Evolutionary conservation across 2,329 filamentous ascomycete species (phyloP).

Genomic region (Diaporthe destruens): DNA sequence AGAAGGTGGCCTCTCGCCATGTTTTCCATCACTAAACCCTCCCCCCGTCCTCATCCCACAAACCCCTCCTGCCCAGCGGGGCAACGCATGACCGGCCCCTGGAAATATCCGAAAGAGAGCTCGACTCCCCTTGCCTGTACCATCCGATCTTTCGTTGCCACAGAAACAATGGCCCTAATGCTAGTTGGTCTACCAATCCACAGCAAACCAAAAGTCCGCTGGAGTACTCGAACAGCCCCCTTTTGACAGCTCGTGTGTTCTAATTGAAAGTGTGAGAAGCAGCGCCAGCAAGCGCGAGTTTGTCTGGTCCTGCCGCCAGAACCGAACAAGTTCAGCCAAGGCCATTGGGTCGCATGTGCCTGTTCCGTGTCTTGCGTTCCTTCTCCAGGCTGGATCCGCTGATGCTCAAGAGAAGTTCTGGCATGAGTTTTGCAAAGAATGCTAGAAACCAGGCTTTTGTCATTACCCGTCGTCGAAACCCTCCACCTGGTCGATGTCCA

Average conservation of each 20-base stretch:
- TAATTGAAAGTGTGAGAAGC: not conserved
- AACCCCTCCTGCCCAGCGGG: slow-evolving; percentile 13
- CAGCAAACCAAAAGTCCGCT: slow-evolving; percentile 21
- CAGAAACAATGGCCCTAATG: slow-evolving; percentile 4
- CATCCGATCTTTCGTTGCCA: slow-evolving; percentile 13
- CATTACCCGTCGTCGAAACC: slow-evolving; percentile 17
- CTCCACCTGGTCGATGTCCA: slow-evolving; percentile 28
- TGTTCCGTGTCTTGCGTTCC: not conserved
- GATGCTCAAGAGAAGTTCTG: not conserved
- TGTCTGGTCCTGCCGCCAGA: slow-evolving; percentile 28
- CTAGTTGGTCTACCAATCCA: slow-evolving; percentile 19
- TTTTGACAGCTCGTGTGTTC: not conserved
- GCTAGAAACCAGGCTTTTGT: slow-evolving; percentile 39
- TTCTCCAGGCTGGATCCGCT: not conserved
- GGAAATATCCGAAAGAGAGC: not conserved
- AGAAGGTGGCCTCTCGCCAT: slow-evolving; percentile 22
- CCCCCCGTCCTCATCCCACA: not conserved
- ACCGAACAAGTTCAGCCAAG: not conserved
- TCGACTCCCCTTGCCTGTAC: slow-evolving; percentile 6
- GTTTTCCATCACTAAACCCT: slow-evolving; percentile 3
- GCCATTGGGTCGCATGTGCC: not conserved
- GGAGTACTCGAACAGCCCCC: slow-evolving; percentile 26
- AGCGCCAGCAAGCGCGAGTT: slow-evolving; percentile 5
- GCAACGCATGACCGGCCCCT: not conserved
- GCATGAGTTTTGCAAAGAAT: slow-evolving; percentile 19